Conservation (phyloP, 306 rosid species). For the Cicer chorassanicum region DNA sequence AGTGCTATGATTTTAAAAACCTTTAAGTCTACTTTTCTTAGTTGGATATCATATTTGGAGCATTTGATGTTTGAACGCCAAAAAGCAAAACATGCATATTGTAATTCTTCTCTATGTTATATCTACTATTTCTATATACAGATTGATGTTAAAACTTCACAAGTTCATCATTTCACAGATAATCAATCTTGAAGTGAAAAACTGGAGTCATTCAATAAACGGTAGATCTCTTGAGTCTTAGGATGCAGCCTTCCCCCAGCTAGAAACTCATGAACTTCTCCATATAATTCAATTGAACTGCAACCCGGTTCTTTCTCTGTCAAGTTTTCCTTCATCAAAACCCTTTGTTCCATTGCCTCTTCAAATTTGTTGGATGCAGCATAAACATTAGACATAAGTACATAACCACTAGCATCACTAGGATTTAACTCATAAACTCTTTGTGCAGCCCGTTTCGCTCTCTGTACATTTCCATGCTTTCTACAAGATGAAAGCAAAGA, state of each 20-base stretch:
- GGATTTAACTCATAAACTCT: slow-evolving; percentile 66
- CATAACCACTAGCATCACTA: slow-evolving; percentile 65
- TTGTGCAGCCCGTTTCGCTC: slow-evolving; percentile 69
- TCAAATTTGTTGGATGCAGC: slow-evolving; percentile 61
- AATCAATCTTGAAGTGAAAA: slow-evolving; percentile 27
- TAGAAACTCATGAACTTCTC: slow-evolving; percentile 81
- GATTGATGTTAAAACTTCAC: neutral
- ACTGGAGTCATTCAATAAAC: slow-evolving; percentile 53
- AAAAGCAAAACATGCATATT: slow-evolving; percentile 30
- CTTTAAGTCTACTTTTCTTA: slow-evolving; percentile 5
- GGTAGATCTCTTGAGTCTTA: slow-evolving; percentile 66
- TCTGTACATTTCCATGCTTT: slow-evolving; percentile 65
- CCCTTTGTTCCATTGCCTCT: slow-evolving; percentile 68
- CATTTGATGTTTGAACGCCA: slow-evolving; percentile 2
- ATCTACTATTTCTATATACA: slow-evolving; percentile 6
- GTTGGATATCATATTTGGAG: slow-evolving; percentile 20
- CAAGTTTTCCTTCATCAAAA: slow-evolving; percentile 66
- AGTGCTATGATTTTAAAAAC: slow-evolving; percentile 38
- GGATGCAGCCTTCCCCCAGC: slow-evolving; percentile 75
- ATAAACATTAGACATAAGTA: slow-evolving; percentile 75
- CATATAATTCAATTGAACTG: slow-evolving; percentile 80
- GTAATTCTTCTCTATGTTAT: neutral
- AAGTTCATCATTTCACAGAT: slow-evolving; percentile 20
- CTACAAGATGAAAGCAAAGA: slow-evolving; percentile 79
- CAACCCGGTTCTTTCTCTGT: slow-evolving; percentile 84